Evolutionary conservation across 2,329 filamentous ascomycete genomes (phyloP).

Genomic region (Ceratocystiopsis sp.): DNA sequence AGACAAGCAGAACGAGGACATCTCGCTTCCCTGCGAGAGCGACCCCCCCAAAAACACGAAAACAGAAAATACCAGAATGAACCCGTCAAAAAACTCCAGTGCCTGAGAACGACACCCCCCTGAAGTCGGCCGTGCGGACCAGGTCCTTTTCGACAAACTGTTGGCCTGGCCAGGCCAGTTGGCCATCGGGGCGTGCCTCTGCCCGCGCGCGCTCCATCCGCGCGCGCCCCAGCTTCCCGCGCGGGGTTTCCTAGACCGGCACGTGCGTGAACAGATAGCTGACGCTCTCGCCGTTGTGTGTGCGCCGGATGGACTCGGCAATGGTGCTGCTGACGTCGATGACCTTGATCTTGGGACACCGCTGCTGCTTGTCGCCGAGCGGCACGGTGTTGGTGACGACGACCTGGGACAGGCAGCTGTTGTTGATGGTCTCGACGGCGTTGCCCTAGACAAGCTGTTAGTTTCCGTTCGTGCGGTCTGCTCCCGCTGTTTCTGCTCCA

Average conservation of each 20-base stretch:
- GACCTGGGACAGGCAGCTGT: constrained; percentile 56
- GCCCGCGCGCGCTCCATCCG: too few relatives aligned
- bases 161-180: too few relatives aligned
- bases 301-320: constrained; percentile 51
- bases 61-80: too few relatives aligned
- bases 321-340: constrained; percentile 83
- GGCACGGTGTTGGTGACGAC: constrained; percentile 87
- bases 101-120: too few relatives aligned
- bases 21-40: too few relatives aligned
- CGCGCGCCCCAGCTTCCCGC: too few relatives aligned
- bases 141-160: too few relatives aligned
- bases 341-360: constrained; percentile 64
- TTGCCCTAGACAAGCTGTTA: constrained; percentile 75
- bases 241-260: constrained; percentile 20
- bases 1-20: too few relatives aligned
- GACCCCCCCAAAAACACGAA: too few relatives aligned
- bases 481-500: background rate
- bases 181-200: too few relatives aligned
- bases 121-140: too few relatives aligned
- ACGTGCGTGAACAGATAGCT: constrained; percentile 41
- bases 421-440: constrained; percentile 73
- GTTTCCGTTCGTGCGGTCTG: background rate
- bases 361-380: constrained; percentile 56
- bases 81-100: too few relatives aligned
- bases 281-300: constrained; percentile 48